Conservation (phyloP, 495 filamentous ascomycete genomes). For the Trichoderma orchidacearum region DNA sequence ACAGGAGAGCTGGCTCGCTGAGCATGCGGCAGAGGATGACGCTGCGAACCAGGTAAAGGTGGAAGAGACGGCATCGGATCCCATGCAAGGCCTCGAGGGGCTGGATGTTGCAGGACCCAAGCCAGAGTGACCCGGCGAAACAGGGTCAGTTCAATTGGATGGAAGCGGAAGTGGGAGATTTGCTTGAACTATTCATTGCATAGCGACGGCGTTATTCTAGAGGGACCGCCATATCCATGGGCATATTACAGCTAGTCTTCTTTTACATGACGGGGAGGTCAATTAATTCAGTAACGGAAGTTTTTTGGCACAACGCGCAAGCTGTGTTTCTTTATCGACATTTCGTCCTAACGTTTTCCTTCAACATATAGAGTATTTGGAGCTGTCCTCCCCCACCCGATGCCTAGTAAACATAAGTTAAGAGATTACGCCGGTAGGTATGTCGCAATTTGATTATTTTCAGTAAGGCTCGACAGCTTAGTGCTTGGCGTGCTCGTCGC, state of each 20-base stretch:
- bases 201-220: slow-evolving; percentile 32
- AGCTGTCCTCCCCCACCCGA: not conserved
- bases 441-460: not conserved
- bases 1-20: slow-evolving; percentile 86
- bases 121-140: slow-evolving; percentile 40
- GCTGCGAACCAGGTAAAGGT: slow-evolving; percentile 46
- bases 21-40: slow-evolving; percentile 74
- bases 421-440: not conserved
- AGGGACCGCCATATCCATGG: slow-evolving; percentile 3
- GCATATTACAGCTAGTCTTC: not conserved
- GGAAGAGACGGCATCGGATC: slow-evolving; percentile 53
- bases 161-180: not conserved
- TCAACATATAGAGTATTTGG: slow-evolving; percentile 15
- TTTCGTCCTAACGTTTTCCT: slow-evolving; percentile 8
- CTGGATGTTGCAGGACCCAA: slow-evolving; percentile 89
- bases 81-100: slow-evolving; percentile 91
- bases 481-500: slow-evolving; percentile 14
- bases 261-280: not conserved
- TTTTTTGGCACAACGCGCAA: slow-evolving; percentile 1
- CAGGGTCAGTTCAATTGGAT: not conserved
- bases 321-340: slow-evolving; percentile 7
- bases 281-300: too few species aligned
- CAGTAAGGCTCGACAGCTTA: slow-evolving; percentile 7
- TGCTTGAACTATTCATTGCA: slow-evolving; percentile 12
- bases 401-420: not conserved